Evolutionary conservation across 768 basidiomycete genomes (phyloP), one percentile per base, ranked within the genome.

Genomic region (Naganishia antarctica): DNA sequence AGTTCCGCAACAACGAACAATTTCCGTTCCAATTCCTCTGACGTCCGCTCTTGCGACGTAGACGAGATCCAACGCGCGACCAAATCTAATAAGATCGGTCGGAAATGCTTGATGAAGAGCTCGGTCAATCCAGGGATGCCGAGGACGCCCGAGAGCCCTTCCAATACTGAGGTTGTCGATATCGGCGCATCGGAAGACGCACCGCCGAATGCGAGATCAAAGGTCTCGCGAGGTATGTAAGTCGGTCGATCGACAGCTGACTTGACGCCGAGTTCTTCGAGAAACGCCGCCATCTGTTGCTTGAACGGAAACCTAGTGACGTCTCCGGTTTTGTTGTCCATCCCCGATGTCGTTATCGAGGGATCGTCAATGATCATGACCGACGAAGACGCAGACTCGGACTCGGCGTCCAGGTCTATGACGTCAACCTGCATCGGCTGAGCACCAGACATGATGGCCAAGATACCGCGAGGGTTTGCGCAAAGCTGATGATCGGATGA

Each of bases 41-140:
- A 66, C 16, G 58, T 61, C 45, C 69, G 81, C 78, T 82, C 76
- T 40, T 80, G 70, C 21, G 65, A 63, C 40, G 72, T 60, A 8
- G 80, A 78, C n/a, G 86, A 79, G 44, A 93, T 73, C 91, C 90
- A 96, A 70, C 88, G 78, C 3, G 88, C 88, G 70, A 86, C 86
- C 26, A 98, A 78, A 75, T 94, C 89, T 28, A 87, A 70, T 41
- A 91, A 75, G 59, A 97, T 77, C 3, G 93, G 92, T 66, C 87
- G 80, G 78, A 88, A 97, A 12, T 82, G 67, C 6, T 79, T 80
- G 21, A 87, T 84, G 65, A 97, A 80, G 13, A 79, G 70, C 31
- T 82, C 70, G 0, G 90, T 90, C 45, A 87, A 81, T 12, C 84
- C 81, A 9, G 88, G 86, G 18, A 80, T 73, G 0, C 83, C 79